A percentile compares a stretch with the other conserved stretches of the same genome.
These are phyloP conservation scores for Phytopythium montanum DNA, from an alignment of 352 stramenopile species.

Conservation along the genomic window DNA sequence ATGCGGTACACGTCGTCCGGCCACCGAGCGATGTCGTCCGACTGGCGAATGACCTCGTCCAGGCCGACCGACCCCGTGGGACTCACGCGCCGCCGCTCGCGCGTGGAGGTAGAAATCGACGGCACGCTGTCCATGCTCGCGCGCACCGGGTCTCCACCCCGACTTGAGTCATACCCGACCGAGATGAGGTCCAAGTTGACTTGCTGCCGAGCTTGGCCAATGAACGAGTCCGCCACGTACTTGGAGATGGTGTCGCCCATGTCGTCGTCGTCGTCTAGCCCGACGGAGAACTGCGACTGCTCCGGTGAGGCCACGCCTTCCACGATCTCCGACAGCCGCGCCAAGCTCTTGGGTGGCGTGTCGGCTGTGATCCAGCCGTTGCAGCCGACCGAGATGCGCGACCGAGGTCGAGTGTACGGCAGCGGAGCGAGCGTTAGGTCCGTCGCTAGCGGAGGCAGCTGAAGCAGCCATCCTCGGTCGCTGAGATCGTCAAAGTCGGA, in stretches of 20 bases:
- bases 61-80: slow-evolving; percentile 4
- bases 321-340: slow-evolving; percentile 6
- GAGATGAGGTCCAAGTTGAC: slow-evolving; percentile 9
- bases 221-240: slow-evolving; percentile 7
- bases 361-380: slow-evolving; percentile 25
- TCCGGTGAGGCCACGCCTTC: slow-evolving; percentile 1
- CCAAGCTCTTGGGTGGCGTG: neutral
- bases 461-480: slow-evolving; percentile 2
- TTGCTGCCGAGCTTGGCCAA: neutral
- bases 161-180: neutral
- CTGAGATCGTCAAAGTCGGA: slow-evolving; percentile 3
- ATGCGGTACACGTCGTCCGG: slow-evolving; percentile 8
- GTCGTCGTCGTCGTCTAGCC: neutral
- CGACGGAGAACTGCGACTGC: slow-evolving; percentile 8
- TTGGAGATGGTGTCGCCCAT: slow-evolving; percentile 7
- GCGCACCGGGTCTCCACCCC: neutral
- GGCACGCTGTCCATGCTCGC: neutral
- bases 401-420: slow-evolving; percentile 15
- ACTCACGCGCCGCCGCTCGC: neutral
- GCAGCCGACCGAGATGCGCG: slow-evolving; percentile 27
- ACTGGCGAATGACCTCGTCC: slow-evolving; percentile 1
- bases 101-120: neutral
- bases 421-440: slow-evolving; percentile 12
- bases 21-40: neutral
- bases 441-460: slow-evolving; percentile 15